Percentiles rank a stretch among this genome's conserved stretches.
Evolutionary conservation across 192 early-diverging fungal genomes (phyloP).

Genomic region (Funneliformis mosseae): DNA sequence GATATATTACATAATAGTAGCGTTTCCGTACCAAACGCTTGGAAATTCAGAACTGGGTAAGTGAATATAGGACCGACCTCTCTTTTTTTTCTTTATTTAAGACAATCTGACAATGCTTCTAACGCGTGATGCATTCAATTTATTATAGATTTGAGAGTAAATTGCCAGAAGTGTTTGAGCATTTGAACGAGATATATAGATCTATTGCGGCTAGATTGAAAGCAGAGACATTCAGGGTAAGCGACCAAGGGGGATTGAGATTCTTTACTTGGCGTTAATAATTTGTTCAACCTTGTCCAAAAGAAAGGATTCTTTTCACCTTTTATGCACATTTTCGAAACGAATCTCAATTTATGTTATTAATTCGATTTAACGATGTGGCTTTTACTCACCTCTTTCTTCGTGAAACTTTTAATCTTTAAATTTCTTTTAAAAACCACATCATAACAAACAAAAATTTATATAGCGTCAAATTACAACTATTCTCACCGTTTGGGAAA

Average conservation of each 20-base stretch:
- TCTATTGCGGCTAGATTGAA: slow-evolving; percentile 73
- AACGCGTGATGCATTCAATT: too few species aligned
- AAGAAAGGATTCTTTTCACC: not conserved
- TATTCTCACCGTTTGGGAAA: slow-evolving; percentile 84
- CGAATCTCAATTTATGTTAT: not conserved
- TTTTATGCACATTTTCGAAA: not conserved
- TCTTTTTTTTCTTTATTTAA: too few species aligned
- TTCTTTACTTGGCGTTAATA: not conserved
- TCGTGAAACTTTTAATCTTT: slow-evolving; percentile 19
- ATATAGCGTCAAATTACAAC: slow-evolving; percentile 55
- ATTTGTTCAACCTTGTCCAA: not conserved
- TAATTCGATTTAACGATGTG: not conserved
- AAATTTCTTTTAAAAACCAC: not conserved
- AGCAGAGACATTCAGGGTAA: slow-evolving; percentile 76
- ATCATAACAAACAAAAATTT: slow-evolving; percentile 3
- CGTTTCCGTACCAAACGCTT: slow-evolving; percentile 79
- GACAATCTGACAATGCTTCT: not conserved
- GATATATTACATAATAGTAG: slow-evolving; percentile 91
- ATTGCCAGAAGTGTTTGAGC: slow-evolving; percentile 66
- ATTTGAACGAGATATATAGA: slow-evolving; percentile 67
- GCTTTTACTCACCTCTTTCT: slow-evolving; percentile 7
- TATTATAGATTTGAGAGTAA: slow-evolving; percentile 57
- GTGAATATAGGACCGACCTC: too few species aligned
- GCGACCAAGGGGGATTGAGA: not conserved
- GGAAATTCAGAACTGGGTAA: slow-evolving; percentile 75